Evolutionary conservation across 1,139 yeast genomes (phyloP), one percentile per base, ranked within the genome.

Genomic region (Lodderomyces margitis): DNA sequence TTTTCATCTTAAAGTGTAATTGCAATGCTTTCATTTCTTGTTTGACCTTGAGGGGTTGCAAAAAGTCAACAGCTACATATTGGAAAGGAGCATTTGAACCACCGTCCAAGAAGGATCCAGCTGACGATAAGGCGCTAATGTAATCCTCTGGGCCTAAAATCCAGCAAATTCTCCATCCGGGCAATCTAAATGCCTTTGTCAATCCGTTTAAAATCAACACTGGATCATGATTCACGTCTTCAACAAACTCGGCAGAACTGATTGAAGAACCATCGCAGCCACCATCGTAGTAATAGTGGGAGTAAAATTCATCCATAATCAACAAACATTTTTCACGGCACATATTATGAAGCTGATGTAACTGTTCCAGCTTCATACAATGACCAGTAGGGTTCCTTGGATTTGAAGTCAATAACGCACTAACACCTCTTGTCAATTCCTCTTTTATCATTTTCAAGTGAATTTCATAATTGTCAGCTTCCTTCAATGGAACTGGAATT

Each of bases 101-200:
- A 43, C 87, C 87, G 49, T 80, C 87, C 48, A 80, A 63, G 51
- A 68, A 80, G 1, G 85, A 79, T 0, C 86, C 87, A 2, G 84
- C 83, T 36, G 82, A 75, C 40, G 81, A 70, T 49, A 80, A 67
- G 2, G 83, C 79, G 42, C 65, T 67, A 51, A 80, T 76, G 54
- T 80, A 80, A 41, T 77, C 79, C 55, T 79, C 83, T 12, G 87
- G 87, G 0, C 87, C 87, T 45, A 80, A 63, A 44, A 80, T 68
- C 87, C 87, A 80, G 53, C 85, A 80, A 14, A 78, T 77, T 61
- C 87, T 70, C 85, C 85, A 80, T 2, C 87, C 87, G 2, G 87
- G 86, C 41, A 80, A 67, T 49, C 87, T 68, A 61, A 80, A 80
- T 1, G 83, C 80, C 59, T 80, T 80, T 39, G 87, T 80, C 37